A percentile compares a stretch with the other conserved stretches of the same genome.
Evolutionary conservation across 352 stramenopile species (phyloP).

Genomic region (Nannochloropsis limnetica): DNA sequence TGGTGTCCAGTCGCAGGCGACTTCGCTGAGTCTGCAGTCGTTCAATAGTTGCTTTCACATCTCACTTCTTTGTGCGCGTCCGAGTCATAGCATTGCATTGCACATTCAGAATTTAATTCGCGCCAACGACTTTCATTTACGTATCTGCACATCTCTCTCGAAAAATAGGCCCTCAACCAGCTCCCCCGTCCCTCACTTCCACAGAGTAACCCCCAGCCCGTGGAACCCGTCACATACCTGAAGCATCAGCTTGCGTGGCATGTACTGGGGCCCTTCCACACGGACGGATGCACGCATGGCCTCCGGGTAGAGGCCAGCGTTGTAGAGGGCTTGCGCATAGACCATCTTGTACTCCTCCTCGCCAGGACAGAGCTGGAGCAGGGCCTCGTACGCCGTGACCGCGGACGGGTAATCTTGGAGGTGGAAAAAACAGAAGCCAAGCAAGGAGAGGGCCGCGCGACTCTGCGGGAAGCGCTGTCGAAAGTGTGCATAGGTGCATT

Average conservation of each 20-base stretch:
- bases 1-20: neutral
- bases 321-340: constrained; percentile 14
- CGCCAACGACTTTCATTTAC: too few relatives aligned
- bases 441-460: constrained; percentile 76
- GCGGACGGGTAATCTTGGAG: constrained; percentile 79
- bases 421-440: constrained; percentile 96
- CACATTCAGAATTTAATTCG: too few relatives aligned
- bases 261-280: constrained; percentile 62
- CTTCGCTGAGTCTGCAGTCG: neutral
- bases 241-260: constrained; percentile 67
- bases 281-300: constrained; percentile 53
- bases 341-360: constrained; percentile 79
- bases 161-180: neutral
- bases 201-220: neutral
- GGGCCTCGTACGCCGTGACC: constrained; percentile 83
- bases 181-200: neutral
- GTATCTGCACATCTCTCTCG: neutral
- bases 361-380: constrained; percentile 78
- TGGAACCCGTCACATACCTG: constrained; percentile 43
- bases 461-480: constrained; percentile 78
- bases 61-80: neutral
- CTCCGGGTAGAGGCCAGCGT: constrained; percentile 60
- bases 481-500: constrained; percentile 34
- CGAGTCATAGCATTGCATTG: neutral
- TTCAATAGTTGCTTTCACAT: neutral